These are phyloP conservation scores for Polyporus tsugae DNA, from an alignment of 1,284 basidiomycete species.

Conservation along the genomic window DNA sequence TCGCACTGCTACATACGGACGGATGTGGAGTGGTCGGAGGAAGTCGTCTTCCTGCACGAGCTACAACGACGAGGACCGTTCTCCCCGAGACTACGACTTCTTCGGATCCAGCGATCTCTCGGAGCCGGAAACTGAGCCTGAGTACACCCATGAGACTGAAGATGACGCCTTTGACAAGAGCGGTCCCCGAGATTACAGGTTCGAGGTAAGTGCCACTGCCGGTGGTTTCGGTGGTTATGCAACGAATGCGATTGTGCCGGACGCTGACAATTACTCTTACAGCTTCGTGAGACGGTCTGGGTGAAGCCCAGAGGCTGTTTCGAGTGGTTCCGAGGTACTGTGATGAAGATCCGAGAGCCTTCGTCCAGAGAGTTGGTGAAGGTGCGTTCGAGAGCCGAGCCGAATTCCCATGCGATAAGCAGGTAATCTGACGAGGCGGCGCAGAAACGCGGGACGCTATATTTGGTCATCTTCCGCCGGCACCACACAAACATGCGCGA, in stretches of 20 bases:
- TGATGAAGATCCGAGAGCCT: conserved; percentile 26
- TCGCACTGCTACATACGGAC: conserved; percentile 10
- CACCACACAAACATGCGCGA: conserved; percentile 30
- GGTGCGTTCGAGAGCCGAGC: conserved; percentile 15
- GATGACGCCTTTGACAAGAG: conserved; percentile 29
- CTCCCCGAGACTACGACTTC: conserved; percentile 14
- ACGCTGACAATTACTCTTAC: neutral
- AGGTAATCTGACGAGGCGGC: neutral
- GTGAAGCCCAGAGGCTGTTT: conserved; percentile 27
- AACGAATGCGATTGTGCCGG: neutral
- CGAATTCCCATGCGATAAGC: neutral
- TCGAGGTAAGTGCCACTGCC: conserved; percentile 15
- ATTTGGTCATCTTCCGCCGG: conserved; percentile 32
- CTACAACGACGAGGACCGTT: conserved; percentile 25
- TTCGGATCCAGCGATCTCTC: conserved; percentile 31
- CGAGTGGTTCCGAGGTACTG: conserved; percentile 28
- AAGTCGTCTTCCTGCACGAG: conserved; percentile 11
- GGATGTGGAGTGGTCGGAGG: conserved; percentile 23
- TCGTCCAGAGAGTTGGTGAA: conserved; percentile 10
- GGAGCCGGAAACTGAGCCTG: conserved; percentile 27
- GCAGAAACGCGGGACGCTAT: conserved; percentile 23
- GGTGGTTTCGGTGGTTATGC: conserved; percentile 4
- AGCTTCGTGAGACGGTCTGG: conserved; percentile 29
- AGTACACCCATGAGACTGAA: conserved; percentile 37
- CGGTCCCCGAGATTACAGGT: conserved; percentile 17